Evolutionary conservation across 345 rosid species (phyloP).

Genomic region (Hypericum perforatum): DNA sequence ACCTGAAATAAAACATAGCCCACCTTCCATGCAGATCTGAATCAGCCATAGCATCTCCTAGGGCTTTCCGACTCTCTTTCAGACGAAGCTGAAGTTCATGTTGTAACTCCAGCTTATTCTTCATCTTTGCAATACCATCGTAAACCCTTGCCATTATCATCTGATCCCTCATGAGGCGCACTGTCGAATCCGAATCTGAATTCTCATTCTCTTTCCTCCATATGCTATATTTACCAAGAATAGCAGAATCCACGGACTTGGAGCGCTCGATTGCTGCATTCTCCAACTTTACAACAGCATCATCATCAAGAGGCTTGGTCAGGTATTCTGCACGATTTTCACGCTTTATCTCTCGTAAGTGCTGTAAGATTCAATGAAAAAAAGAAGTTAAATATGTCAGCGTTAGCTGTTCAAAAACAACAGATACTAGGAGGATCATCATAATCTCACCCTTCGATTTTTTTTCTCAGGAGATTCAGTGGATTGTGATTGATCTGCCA

Average conservation of each 20-base stretch:
- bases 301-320: slow-evolving; percentile 50
- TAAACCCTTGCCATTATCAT: slow-evolving; percentile 94
- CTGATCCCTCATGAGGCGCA: slow-evolving; percentile 90
- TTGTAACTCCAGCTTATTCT: slow-evolving; percentile 52
- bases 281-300: slow-evolving; percentile 67
- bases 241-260: slow-evolving; percentile 88
- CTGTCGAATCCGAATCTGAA: slow-evolving; percentile 76
- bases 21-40: slow-evolving; percentile 81
- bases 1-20: neutral
- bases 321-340: slow-evolving; percentile 70
- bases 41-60: slow-evolving; percentile 71
- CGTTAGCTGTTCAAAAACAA: neutral
- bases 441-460: slow-evolving; percentile 56
- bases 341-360: slow-evolving; percentile 75
- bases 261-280: slow-evolving; percentile 93
- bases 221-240: slow-evolving; percentile 86
- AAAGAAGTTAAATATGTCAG: neutral
- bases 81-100: slow-evolving; percentile 69
- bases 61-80: slow-evolving; percentile 74
- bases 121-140: slow-evolving; percentile 65
- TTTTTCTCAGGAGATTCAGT: slow-evolving; percentile 56
- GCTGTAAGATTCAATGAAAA: slow-evolving; percentile 40
- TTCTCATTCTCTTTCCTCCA: slow-evolving; percentile 94
- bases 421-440: slow-evolving; percentile 9
- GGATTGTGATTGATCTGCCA: slow-evolving; percentile 42